These are phyloP conservation scores for Alternaria tenuissima DNA, from an alignment of 2,329 filamentous ascomycete genomes.

Conservation along the genomic window DNA sequence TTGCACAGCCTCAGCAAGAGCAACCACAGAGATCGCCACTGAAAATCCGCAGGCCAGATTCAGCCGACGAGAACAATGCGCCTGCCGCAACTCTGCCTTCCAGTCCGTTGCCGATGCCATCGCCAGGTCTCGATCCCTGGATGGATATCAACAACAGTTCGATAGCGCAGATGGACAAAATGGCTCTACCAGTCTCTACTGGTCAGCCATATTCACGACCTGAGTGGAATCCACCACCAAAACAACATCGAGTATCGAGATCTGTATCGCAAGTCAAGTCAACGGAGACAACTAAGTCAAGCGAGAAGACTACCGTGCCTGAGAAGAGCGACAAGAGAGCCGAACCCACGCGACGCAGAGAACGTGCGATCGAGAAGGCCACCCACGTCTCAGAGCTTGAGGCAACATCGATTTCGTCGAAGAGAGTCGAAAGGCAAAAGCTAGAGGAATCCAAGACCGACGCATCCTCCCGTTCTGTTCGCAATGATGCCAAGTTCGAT, in stretches of 20 bases:
- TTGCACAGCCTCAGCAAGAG: constrained; percentile 16
- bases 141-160: constrained; percentile 41
- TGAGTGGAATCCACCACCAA: constrained; percentile 31
- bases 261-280: constrained; percentile 20
- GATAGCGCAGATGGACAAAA: constrained; percentile 40
- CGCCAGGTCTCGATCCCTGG: constrained; percentile 43
- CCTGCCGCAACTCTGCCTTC: constrained; percentile 28
- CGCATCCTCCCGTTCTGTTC: constrained; percentile 2
- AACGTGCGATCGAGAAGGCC: constrained; percentile 3
- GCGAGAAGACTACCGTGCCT: constrained; percentile 4
- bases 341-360: neutral
- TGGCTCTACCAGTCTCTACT: constrained; percentile 43
- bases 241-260: constrained; percentile 29
- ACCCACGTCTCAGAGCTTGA: constrained; percentile 9
- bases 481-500: constrained; percentile 32
- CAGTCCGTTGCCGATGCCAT: constrained; percentile 44
- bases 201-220: constrained; percentile 39
- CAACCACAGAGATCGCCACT: constrained; percentile 30
- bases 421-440: neutral
- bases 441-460: neutral
- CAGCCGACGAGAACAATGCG: constrained; percentile 34
- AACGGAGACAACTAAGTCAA: constrained; percentile 11
- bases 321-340: constrained; percentile 13
- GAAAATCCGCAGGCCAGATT: constrained; percentile 25
- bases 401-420: constrained; percentile 11